A percentile compares a stretch with the other conserved stretches of the same genome.
Conservation (phyloP, 2,329 filamentous ascomycete genomes). For the Gnomoniopsis sp. region DNA sequence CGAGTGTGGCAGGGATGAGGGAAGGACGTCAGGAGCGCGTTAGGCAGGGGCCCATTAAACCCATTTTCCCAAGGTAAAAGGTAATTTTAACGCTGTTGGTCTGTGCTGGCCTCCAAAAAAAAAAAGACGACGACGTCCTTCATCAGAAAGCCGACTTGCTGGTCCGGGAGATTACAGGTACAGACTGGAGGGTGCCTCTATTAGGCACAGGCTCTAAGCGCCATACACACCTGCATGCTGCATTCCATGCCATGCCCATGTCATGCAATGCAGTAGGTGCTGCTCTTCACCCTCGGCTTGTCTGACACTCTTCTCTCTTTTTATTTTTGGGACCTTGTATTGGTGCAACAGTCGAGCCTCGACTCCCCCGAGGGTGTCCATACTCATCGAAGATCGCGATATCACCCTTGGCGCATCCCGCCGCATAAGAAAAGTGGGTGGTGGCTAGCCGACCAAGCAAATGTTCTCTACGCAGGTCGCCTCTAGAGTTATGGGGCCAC, state of each 20-base stretch:
- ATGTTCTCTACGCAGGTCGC: neutral
- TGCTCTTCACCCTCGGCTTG: neutral
- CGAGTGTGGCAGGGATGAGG: slow-evolving; percentile 10
- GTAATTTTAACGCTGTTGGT: slow-evolving; percentile 17
- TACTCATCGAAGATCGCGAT: neutral
- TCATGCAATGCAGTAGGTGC: neutral
- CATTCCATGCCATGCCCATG: neutral
- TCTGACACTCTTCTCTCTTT: neutral
- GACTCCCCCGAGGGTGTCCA: neutral
- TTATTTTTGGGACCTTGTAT: neutral
- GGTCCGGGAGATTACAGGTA: neutral
- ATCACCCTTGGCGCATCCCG: neutral
- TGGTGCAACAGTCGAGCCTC: neutral
- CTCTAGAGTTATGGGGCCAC: neutral
- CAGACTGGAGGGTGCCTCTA: neutral
- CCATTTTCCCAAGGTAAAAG: neutral
- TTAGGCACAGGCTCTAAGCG: neutral
- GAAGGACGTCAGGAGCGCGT: slow-evolving; percentile 6
- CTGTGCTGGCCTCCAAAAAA: slow-evolving; percentile 1
- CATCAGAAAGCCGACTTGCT: neutral
- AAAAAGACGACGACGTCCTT: neutral
- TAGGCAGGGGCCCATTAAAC: neutral
- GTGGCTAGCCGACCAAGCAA: neutral
- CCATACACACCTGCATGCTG: neutral
- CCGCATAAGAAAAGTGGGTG: neutral